phyloP scores from a whole-genome alignment of 176 grass and related monocot species.

The Dactylis glomerata region DNA sequence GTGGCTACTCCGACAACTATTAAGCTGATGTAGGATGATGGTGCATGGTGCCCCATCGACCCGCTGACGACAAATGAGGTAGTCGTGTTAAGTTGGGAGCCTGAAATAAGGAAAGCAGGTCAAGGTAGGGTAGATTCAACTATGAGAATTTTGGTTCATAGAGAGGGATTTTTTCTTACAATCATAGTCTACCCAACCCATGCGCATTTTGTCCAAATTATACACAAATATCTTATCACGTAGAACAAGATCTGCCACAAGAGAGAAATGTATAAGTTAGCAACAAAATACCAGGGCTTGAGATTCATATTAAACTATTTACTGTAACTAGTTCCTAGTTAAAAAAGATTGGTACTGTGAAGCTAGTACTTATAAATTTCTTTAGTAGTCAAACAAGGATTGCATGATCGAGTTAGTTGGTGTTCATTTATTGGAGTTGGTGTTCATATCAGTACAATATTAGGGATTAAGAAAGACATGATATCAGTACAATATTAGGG shows the following conservation, averaged over 20 bases:
- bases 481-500: too few species aligned
- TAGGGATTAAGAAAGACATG: background rate
- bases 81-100: background rate
- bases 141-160: background rate
- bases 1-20: background rate
- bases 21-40: background rate
- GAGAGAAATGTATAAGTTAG: slow-evolving; percentile 15
- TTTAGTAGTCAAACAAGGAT: background rate
- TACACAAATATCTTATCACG: slow-evolving; percentile 96
- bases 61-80: background rate
- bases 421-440: too few species aligned
- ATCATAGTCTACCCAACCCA: slow-evolving; percentile 78
- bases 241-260: slow-evolving; percentile 68
- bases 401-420: background rate
- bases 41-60: background rate
- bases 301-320: background rate
- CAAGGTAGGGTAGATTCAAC: background rate
- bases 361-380: background rate
- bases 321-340: background rate
- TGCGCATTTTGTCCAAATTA: slow-evolving; percentile 63
- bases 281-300: background rate
- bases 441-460: too few species aligned
- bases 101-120: background rate
- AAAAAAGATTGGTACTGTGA: background rate
- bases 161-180: slow-evolving; percentile 53